A percentile compares a stretch with the other conserved stretches of the same genome.
phyloP scores from a whole-genome alignment of 2,329 filamentous ascomycete genomes.

The Trichoderma hamatum region DNA sequence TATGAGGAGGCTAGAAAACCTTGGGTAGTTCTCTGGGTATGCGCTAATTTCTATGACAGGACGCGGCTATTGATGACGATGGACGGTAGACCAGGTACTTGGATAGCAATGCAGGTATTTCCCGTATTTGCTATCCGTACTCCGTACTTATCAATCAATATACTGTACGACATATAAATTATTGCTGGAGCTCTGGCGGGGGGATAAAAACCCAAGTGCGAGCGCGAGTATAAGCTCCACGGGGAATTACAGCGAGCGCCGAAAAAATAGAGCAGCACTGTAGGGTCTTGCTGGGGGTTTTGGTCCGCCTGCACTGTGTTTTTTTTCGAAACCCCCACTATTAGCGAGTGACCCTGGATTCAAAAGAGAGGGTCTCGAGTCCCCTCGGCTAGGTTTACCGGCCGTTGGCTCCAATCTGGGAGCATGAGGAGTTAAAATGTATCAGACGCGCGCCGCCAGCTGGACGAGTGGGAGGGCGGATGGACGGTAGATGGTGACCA shows the following conservation, averaged over 20 bases:
- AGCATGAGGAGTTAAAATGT: neutral
- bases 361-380: neutral
- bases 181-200: conserved; percentile 15
- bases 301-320: neutral
- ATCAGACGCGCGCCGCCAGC: neutral
- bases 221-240: neutral
- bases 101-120: neutral
- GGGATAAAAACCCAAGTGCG: neutral
- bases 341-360: neutral
- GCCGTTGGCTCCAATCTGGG: neutral
- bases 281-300: too few relatives aligned
- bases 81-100: neutral
- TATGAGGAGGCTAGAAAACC: neutral
- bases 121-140: neutral
- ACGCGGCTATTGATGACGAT: conserved; percentile 5
- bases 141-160: neutral
- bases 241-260: conserved; percentile 10
- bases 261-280: neutral
- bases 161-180: neutral
- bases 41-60: neutral
- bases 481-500: neutral
- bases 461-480: neutral
- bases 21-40: neutral
- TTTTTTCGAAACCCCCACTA: neutral
- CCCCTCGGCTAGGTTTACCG: conserved; percentile 19